A percentile compares a stretch with the other conserved stretches of the same genome.
Evolutionary conservation across 2,329 filamentous ascomycete genomes (phyloP).

Genomic region (Rhytidhysteron rufulum): DNA sequence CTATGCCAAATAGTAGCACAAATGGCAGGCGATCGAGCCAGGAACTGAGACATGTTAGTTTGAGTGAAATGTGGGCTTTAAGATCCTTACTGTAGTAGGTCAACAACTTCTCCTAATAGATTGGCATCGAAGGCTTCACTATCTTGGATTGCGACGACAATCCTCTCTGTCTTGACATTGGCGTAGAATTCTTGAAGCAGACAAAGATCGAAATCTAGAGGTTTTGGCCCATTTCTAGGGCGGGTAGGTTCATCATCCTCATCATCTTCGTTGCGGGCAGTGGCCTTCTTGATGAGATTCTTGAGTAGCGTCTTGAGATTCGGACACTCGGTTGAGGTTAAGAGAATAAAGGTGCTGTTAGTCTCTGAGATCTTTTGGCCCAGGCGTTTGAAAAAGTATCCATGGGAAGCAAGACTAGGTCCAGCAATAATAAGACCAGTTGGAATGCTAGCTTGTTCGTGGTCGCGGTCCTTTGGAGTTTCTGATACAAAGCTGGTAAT

Average conservation of each 20-base stretch:
- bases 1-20: constrained; percentile 72
- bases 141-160: constrained; percentile 73
- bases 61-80: background rate
- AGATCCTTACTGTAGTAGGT: constrained; percentile 59
- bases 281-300: constrained; percentile 67
- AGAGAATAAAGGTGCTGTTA: constrained; percentile 57
- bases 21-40: constrained; percentile 77
- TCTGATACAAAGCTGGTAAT: constrained; percentile 38
- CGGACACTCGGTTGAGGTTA: constrained; percentile 67
- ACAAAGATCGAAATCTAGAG: constrained; percentile 76
- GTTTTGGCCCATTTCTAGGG: constrained; percentile 54
- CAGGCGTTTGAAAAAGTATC: constrained; percentile 69
- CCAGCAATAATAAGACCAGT: constrained; percentile 73
- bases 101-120: constrained; percentile 68
- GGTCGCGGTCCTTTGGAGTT: constrained; percentile 15
- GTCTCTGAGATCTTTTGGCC: constrained; percentile 41
- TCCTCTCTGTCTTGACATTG: constrained; percentile 51
- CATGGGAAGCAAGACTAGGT: constrained; percentile 72
- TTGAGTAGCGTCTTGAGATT: constrained; percentile 72
- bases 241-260: constrained; percentile 40
- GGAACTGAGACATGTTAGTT: constrained; percentile 40
- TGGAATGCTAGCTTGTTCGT: constrained; percentile 51
- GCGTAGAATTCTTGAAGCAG: constrained; percentile 61
- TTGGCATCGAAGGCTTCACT: constrained; percentile 75
- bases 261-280: constrained; percentile 54